Evolutionary conservation across 2,329 filamentous ascomycete species (phyloP).

Genomic region (Neurospora crassa): DNA sequence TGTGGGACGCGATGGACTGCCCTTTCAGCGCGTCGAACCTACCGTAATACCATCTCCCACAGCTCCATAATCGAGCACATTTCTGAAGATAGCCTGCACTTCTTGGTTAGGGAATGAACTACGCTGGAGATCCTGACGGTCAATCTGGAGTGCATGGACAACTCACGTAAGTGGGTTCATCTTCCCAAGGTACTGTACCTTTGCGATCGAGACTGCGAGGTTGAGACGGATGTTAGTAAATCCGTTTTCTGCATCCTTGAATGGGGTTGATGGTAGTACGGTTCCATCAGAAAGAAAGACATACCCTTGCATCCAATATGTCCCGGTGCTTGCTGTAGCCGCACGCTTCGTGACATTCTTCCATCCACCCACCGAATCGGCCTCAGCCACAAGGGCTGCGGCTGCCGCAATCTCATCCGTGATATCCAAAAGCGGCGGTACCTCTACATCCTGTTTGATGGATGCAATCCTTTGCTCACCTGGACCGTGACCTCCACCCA

Average conservation of each 20-base stretch:
- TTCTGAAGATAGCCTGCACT: constrained; percentile 51
- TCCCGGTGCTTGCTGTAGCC: constrained; percentile 1
- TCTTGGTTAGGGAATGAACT: background rate
- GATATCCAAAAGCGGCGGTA: constrained; percentile 13
- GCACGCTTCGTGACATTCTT: constrained; percentile 2
- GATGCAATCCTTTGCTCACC: background rate
- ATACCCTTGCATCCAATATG: constrained; percentile 16
- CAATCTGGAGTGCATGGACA: too few species aligned
- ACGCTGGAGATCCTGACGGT: background rate
- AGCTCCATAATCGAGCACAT: constrained; percentile 68
- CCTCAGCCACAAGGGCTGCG: constrained; percentile 18
- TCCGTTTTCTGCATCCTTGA: too few species aligned
- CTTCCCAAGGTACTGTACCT: constrained; percentile 18
- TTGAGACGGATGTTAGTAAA: too few species aligned
- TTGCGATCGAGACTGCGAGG: constrained; percentile 9
- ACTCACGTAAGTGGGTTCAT: constrained; percentile 6
- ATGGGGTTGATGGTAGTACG: too few species aligned
- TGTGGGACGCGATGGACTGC: background rate
- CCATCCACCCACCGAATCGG: constrained; percentile 1
- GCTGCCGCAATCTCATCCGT: constrained; percentile 18
- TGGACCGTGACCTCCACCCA: background rate
- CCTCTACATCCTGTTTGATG: background rate
- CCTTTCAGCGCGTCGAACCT: background rate
- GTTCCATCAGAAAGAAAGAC: too few species aligned
- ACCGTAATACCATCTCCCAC: constrained; percentile 44